Conservation (phyloP, 495 filamentous ascomycete genomes). For the Talaromyces liani region DNA sequence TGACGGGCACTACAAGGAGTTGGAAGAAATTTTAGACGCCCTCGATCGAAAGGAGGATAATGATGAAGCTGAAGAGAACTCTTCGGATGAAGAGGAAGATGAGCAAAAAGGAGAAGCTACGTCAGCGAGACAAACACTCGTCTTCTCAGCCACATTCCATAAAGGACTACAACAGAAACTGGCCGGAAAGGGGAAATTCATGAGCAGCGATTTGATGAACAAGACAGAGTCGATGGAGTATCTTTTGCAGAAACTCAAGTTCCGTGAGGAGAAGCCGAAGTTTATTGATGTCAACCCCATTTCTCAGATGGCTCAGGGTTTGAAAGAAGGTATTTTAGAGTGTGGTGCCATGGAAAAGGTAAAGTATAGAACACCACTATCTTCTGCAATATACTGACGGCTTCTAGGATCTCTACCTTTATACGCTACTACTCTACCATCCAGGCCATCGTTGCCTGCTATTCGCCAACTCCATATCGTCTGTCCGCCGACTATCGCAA, state of each 20-base stretch:
- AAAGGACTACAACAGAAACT: constrained; percentile 84
- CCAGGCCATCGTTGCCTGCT: constrained; percentile 72
- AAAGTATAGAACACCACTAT: constrained; percentile 8
- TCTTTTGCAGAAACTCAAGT: constrained; percentile 82
- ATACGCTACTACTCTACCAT: constrained; percentile 77
- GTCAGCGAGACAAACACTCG: constrained; percentile 69
- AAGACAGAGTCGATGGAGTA: constrained; percentile 85
- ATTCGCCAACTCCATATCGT: constrained; percentile 92
- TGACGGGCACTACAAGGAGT: constrained; percentile 91
- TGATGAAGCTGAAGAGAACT: constrained; percentile 18
- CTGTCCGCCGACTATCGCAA: constrained; percentile 79
- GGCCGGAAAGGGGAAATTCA: constrained; percentile 58
- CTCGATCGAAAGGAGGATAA: constrained; percentile 52
- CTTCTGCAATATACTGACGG: neutral
- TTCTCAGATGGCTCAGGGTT: constrained; percentile 73
- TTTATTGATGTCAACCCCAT: constrained; percentile 88
- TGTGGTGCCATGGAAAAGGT: constrained; percentile 91
- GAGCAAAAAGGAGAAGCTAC: constrained; percentile 12
- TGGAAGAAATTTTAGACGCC: constrained; percentile 72
- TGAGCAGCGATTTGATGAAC: constrained; percentile 51
- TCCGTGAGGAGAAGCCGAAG: constrained; percentile 71
- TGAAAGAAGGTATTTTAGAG: constrained; percentile 87
- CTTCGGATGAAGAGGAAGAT: constrained; percentile 12
- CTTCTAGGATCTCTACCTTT: constrained; percentile 78
- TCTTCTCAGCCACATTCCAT: constrained; percentile 96